phyloP scores from a whole-genome alignment of 2,329 filamentous ascomycete species.

The Sphaerostilbella broomeana region DNA sequence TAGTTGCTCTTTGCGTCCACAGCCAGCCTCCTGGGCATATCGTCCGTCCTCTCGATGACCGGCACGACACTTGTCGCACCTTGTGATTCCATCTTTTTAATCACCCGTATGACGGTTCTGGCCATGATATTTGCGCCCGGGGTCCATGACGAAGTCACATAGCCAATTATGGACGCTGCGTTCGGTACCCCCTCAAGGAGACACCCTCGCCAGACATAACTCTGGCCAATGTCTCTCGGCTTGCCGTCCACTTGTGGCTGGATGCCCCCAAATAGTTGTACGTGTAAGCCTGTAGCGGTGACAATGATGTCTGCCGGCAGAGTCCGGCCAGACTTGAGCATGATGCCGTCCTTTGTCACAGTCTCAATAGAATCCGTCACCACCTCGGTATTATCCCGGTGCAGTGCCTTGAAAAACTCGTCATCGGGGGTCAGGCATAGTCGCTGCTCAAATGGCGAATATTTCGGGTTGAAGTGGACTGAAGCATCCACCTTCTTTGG shows the following conservation, averaged over 20 bases:
- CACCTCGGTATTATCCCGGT: slow-evolving; percentile 37
- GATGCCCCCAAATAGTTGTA: slow-evolving; percentile 50
- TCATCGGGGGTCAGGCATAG: slow-evolving; percentile 59
- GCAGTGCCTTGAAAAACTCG: slow-evolving; percentile 49
- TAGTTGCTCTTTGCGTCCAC: slow-evolving; percentile 28
- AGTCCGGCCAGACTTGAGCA: slow-evolving; percentile 39
- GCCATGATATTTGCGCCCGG: slow-evolving; percentile 52
- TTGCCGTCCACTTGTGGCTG: slow-evolving; percentile 48
- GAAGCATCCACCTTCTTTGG: slow-evolving; percentile 48
- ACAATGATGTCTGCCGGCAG: slow-evolving; percentile 61
- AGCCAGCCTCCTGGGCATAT: slow-evolving; percentile 21
- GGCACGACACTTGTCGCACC: slow-evolving; percentile 42
- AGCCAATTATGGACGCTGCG: slow-evolving; percentile 54
- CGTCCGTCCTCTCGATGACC: slow-evolving; percentile 23
- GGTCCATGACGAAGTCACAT: slow-evolving; percentile 62
- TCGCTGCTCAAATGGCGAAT: slow-evolving; percentile 67
- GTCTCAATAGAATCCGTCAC: slow-evolving; percentile 48
- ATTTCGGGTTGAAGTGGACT: slow-evolving; percentile 57
- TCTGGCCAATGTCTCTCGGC: slow-evolving; percentile 39
- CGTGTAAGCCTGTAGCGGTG: slow-evolving; percentile 60
- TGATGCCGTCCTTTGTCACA: slow-evolving; percentile 42
- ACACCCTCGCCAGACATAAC: slow-evolving; percentile 55
- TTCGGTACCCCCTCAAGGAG: slow-evolving; percentile 66
- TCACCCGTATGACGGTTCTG: slow-evolving; percentile 41
- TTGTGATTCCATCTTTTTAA: slow-evolving; percentile 46